Base-by-base conservation (phyloP, 768 basidiomycete species). In the Mycena maculata region DNA sequence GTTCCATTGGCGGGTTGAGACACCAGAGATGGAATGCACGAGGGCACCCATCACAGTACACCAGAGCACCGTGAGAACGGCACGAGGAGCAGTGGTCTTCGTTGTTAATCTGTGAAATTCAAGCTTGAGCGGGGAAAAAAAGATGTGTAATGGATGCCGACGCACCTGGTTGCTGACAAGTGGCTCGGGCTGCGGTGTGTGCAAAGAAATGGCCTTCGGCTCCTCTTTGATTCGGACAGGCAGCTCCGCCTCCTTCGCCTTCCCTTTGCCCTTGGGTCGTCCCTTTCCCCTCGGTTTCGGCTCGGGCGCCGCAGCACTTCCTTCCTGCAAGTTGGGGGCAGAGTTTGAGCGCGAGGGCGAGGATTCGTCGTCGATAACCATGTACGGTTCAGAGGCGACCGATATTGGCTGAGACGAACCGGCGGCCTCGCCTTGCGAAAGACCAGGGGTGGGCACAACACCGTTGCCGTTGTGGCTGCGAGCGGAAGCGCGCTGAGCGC, bases 31-130 rank as follows among this genome's bases (percentile, higher is more conserved):
- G 98, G 78, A 98, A 99, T 9, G 96, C 95, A 69, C 92, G 84
- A 38, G 97, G 94, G 77, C 98, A 99, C 22, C 96, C 96, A 78
- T 99, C 98, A 78, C 98, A 99, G 77, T 98, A 99, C 22, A 99
- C 88, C 67, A 99, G 85, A 47, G 92, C 88, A 52, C 97, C 97
- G 70, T 81, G 81, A 27, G 91, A 93, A 72, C 90, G 89, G 77
- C 93, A 95, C 20, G 93, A 87, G 68, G 92, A 94, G 75, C 93
- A 95, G 74, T 94, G 92, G 75, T 95, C 93, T 76, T 94, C 89
- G 77, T 94, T 94, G 57, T 56, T 61, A 59, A 85, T 76, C 84
- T 87, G 54, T 58, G 57, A 23, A 28, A 69, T 55, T 65, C 55
- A 42, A 54, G 62, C 50, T 60, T 70, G 45, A 68, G 53, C 58